Conservation (phyloP, 345 rosid genomes). For the Populus davidiana region DNA sequence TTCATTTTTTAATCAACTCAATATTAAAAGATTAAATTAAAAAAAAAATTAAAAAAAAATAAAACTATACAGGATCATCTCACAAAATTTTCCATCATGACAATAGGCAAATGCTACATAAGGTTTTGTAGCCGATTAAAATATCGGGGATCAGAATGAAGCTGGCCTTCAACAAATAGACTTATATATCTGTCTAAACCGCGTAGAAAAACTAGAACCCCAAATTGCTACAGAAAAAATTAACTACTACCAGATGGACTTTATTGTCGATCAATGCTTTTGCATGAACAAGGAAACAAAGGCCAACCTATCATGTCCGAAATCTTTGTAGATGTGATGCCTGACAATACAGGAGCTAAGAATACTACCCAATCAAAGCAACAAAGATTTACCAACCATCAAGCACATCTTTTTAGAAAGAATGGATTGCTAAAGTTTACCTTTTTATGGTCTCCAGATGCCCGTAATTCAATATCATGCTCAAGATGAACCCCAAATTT, state of each 20-base stretch:
- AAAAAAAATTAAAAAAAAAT: too few species aligned
- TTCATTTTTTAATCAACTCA: fast-evolving
- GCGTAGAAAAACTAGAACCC: neutral
- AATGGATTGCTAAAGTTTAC: conserved; percentile 22
- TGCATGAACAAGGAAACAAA: neutral
- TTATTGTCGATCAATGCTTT: neutral
- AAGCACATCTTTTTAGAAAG: too few species aligned
- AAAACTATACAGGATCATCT: too few species aligned
- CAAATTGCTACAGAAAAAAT: neutral
- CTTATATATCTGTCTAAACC: neutral
- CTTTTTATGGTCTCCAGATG: conserved; percentile 53
- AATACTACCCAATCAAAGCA: neutral
- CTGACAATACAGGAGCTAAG: too few species aligned
- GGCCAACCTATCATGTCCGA: too few species aligned
- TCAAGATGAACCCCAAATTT: conserved; percentile 46
- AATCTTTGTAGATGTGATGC: too few species aligned
- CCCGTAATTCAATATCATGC: conserved; percentile 36
- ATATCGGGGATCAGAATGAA: neutral
- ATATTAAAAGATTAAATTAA: too few species aligned
- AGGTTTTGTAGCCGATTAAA: neutral
- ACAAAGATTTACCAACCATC: neutral
- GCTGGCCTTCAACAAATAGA: neutral
- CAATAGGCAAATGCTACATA: neutral
- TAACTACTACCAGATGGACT: neutral
- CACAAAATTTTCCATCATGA: neutral